phyloP scores from a whole-genome alignment of 495 filamentous ascomycete genomes.

The Penicillium bovifimosum region DNA sequence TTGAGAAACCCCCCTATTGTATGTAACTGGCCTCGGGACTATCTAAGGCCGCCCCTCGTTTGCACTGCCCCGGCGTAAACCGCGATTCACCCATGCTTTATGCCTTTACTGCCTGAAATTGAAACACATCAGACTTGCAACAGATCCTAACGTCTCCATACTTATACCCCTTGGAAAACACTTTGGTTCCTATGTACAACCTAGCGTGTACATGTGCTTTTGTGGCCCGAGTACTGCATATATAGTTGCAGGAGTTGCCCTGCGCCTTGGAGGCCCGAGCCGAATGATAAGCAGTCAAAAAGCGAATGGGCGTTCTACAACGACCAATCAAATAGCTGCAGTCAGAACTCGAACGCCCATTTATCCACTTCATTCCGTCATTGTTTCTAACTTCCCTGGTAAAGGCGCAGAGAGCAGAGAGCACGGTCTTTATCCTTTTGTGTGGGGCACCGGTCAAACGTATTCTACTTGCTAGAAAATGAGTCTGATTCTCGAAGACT shows the following conservation, averaged over 20 bases:
- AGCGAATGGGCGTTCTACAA: background rate
- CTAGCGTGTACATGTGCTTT: too few relatives aligned
- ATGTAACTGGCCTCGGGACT: background rate
- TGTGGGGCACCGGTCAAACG: too few relatives aligned
- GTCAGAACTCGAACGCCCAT: background rate
- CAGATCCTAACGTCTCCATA: background rate
- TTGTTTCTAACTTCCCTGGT: conserved; percentile 10
- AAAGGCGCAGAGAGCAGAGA: background rate
- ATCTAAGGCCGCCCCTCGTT: background rate
- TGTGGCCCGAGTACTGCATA: background rate
- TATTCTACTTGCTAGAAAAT: too few relatives aligned
- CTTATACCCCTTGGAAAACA: background rate
- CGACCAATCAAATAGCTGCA: conserved; percentile 6
- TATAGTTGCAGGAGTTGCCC: background rate
- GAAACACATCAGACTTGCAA: background rate
- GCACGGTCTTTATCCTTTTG: background rate
- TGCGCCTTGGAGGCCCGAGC: background rate
- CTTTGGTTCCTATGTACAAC: too few relatives aligned
- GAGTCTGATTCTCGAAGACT: too few relatives aligned
- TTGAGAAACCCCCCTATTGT: conserved; percentile 3
- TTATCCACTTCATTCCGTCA: conserved; percentile 15
- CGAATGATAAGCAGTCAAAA: conserved; percentile 4
- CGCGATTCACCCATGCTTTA: background rate
- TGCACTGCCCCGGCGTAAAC: conserved; percentile 1
- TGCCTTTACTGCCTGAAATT: background rate